A percentile compares a stretch with the other conserved stretches of the same genome.
Evolutionary conservation across 805 yeast genomes (phyloP).

Genomic region (Candida arabinofermentans): DNA sequence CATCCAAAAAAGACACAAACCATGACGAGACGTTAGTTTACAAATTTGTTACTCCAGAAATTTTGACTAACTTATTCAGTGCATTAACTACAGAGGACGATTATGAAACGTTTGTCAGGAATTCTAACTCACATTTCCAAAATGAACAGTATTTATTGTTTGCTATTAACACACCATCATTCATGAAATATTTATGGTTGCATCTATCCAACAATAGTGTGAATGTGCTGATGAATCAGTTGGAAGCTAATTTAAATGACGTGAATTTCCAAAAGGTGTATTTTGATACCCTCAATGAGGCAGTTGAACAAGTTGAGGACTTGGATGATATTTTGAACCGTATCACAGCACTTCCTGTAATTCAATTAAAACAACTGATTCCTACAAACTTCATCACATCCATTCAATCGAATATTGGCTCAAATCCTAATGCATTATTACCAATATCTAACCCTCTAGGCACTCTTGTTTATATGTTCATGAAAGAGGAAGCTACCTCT

Average conservation of each 20-base stretch:
- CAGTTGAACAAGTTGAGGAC: conserved; percentile 1
- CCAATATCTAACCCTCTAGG: conserved; percentile 24
- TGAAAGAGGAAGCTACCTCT: background rate
- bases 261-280: conserved; percentile 11
- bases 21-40: conserved; percentile 17
- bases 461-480: conserved; percentile 14
- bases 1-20: conserved; percentile 2
- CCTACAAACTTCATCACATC: conserved; percentile 6
- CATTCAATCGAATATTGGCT: conserved; percentile 1
- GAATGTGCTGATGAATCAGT: conserved; percentile 12
- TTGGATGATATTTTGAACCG: conserved; percentile 1
- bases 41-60: conserved; percentile 33
- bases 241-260: conserved; percentile 18
- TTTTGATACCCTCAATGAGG: conserved; percentile 7
- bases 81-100: conserved; percentile 20
- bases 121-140: conserved; percentile 22
- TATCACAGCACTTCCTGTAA: conserved; percentile 3
- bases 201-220: background rate
- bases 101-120: conserved; percentile 15
- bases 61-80: conserved; percentile 32
- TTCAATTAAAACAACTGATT: conserved; percentile 1
- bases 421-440: conserved; percentile 12
- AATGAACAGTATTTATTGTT: conserved; percentile 18
- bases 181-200: conserved; percentile 16
- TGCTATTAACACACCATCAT: conserved; percentile 6